These are phyloP conservation scores for Scenedesmus sp. DNA, from an alignment of 163 green algal species.

Conservation along the genomic window DNA sequence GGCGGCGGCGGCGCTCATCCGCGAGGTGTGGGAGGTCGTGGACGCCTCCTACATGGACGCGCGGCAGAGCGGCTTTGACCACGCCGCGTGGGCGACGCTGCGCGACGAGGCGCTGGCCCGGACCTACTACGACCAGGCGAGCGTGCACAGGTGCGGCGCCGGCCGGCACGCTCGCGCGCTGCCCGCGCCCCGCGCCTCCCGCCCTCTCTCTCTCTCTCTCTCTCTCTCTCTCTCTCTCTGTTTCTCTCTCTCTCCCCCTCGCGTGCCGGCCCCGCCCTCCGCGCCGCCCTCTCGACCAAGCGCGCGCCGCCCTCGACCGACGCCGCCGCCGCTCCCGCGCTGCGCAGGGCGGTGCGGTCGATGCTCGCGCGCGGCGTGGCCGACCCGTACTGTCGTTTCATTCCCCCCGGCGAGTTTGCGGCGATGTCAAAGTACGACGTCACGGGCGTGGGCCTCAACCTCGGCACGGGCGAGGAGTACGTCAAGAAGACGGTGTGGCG, in stretches of 20 bases:
- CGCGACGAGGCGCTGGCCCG: slow-evolving; percentile 58
- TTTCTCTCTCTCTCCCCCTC: too few species aligned
- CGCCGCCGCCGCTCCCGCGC: too few species aligned
- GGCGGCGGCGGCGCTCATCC: neutral
- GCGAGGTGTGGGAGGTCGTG: slow-evolving; percentile 79
- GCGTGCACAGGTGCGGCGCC: slow-evolving; percentile 60
- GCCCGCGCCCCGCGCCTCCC: neutral
- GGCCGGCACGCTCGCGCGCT: too few species aligned
- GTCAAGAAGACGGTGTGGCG: slow-evolving; percentile 69
- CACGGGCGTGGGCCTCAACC: slow-evolving; percentile 94
- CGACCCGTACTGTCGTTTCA: slow-evolving; percentile 95
- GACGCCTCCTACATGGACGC: slow-evolving; percentile 90
- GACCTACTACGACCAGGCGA: slow-evolving; percentile 48
- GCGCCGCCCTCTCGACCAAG: neutral
- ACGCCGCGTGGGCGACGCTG: slow-evolving; percentile 70
- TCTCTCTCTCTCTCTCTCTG: neutral
- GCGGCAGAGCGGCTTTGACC: slow-evolving; percentile 76
- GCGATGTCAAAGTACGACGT: slow-evolving; percentile 96
- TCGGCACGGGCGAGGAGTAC: slow-evolving; percentile 84
- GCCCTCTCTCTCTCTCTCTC: neutral
- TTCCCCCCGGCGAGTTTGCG: slow-evolving; percentile 82
- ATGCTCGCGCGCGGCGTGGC: slow-evolving; percentile 81
- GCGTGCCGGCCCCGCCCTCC: neutral
- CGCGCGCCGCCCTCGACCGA: neutral
- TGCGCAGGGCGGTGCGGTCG: slow-evolving; percentile 69